These are phyloP conservation scores for Gastrodia elata DNA, from an alignment of 106 monocot genomes.

Conservation along the genomic window DNA sequence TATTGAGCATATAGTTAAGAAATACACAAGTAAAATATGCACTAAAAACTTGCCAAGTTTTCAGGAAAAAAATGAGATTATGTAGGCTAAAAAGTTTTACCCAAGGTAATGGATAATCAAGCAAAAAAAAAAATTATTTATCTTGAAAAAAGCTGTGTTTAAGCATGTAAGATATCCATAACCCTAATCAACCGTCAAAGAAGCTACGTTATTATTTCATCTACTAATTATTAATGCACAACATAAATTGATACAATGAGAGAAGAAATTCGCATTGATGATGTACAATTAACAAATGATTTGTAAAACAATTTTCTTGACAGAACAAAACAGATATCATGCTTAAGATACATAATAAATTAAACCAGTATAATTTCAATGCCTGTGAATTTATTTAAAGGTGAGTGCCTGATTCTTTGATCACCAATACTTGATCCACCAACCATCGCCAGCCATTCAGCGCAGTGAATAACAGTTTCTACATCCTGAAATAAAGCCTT, in stretches of 20 bases:
- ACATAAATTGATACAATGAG: not conserved
- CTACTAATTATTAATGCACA: not conserved
- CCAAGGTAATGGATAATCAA: not conserved
- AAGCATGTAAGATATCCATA: not conserved
- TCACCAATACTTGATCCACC: slow-evolving; percentile 94
- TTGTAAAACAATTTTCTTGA: not conserved
- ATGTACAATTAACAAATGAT: not conserved
- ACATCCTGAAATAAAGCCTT: slow-evolving; percentile 46
- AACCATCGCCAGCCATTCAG: slow-evolving; percentile 96
- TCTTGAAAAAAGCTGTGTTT: not conserved
- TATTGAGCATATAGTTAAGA: not conserved
- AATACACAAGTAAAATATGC: not conserved
- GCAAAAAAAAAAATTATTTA: not conserved
- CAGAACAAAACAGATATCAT: not conserved
- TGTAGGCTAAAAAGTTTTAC: not conserved
- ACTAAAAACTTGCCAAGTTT: no score
- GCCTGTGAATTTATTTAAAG: slow-evolving; percentile 4
- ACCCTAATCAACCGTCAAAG: not conserved
- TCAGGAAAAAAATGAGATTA: not conserved
- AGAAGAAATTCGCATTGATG: not conserved
- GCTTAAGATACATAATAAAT: not conserved
- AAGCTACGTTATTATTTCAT: not conserved
- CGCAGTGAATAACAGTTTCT: slow-evolving; percentile 92
- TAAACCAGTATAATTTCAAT: not conserved
- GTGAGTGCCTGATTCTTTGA: slow-evolving; percentile 55